These are phyloP conservation scores for Irpex sp. DNA, from an alignment of 1,284 basidiomycete genomes.

Conservation along the genomic window DNA sequence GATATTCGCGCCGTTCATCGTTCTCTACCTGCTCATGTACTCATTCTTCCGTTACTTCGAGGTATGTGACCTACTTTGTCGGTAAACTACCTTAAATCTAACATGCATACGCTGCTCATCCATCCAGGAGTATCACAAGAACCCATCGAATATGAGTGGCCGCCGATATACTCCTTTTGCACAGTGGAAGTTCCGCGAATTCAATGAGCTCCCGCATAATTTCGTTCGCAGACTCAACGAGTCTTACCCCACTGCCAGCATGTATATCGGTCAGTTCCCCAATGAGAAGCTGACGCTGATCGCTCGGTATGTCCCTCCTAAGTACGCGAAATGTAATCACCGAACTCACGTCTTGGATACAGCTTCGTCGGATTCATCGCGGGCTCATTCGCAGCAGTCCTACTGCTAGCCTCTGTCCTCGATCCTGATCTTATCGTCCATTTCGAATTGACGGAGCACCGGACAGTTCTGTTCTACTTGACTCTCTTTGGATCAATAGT, in stretches of 20 bases:
- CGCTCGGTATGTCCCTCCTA: slow-evolving; percentile 60
- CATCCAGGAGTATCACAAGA: slow-evolving; percentile 92
- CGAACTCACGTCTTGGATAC: background rate
- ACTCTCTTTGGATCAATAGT: slow-evolving; percentile 84
- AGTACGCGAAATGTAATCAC: background rate
- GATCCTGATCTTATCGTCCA: slow-evolving; percentile 91
- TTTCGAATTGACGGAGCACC: slow-evolving; percentile 91
- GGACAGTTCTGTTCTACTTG: slow-evolving; percentile 92
- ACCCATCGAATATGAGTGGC: slow-evolving; percentile 90
- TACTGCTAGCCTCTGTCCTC: slow-evolving; percentile 84
- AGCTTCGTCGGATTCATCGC: slow-evolving; percentile 95
- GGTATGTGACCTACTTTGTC: slow-evolving; percentile 33
- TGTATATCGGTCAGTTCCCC: slow-evolving; percentile 97
- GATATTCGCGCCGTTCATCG: slow-evolving; percentile 94
- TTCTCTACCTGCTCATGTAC: slow-evolving; percentile 94
- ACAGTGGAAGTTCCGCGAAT: slow-evolving; percentile 98
- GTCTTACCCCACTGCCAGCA: slow-evolving; percentile 85
- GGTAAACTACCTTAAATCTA: background rate
- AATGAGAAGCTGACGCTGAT: slow-evolving; percentile 89
- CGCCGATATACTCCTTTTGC: slow-evolving; percentile 93
- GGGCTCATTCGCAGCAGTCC: slow-evolving; percentile 93
- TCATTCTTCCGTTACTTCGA: slow-evolving; percentile 99
- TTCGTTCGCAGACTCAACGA: slow-evolving; percentile 84
- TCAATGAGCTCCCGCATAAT: slow-evolving; percentile 95
- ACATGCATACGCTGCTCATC: background rate